Conservation (phyloP, 2,329 filamentous ascomycete genomes). For the Penicillium verrucosum region DNA sequence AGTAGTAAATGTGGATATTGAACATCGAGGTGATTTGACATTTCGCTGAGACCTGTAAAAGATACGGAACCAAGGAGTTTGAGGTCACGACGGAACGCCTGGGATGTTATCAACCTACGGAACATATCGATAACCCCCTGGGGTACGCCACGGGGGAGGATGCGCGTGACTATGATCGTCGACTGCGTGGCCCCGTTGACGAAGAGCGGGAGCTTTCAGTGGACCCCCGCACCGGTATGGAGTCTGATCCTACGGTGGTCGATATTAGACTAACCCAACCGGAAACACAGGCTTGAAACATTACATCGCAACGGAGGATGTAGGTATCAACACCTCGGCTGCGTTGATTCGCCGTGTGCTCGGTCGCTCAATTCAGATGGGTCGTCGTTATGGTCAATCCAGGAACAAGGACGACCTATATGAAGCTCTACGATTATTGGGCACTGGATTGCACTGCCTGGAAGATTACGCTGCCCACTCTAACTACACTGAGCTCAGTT, state of each 20-base stretch:
- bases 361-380: conserved; percentile 71
- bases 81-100: conserved; percentile 76
- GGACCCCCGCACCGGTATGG: conserved; percentile 64
- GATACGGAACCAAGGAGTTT: conserved; percentile 71
- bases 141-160: conserved; percentile 88
- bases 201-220: conserved; percentile 74
- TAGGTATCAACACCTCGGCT: conserved; percentile 77
- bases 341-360: conserved; percentile 73
- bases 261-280: neutral
- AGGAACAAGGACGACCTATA: conserved; percentile 74
- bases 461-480: conserved; percentile 93
- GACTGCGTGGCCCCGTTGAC: conserved; percentile 77
- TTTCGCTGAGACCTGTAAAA: conserved; percentile 6
- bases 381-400: conserved; percentile 65
- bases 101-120: conserved; percentile 76
- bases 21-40: too few species aligned
- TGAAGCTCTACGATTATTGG: conserved; percentile 80
- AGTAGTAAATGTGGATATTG: neutral
- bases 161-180: conserved; percentile 74
- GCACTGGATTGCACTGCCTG: conserved; percentile 84
- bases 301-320: conserved; percentile 84
- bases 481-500: conserved; percentile 84
- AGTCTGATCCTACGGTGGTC: neutral
- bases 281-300: conserved; percentile 67
- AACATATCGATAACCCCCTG: conserved; percentile 77